Evolutionary conservation across 2,329 filamentous ascomycete species (phyloP).

Genomic region (Colletotrichum liaoningense): DNA sequence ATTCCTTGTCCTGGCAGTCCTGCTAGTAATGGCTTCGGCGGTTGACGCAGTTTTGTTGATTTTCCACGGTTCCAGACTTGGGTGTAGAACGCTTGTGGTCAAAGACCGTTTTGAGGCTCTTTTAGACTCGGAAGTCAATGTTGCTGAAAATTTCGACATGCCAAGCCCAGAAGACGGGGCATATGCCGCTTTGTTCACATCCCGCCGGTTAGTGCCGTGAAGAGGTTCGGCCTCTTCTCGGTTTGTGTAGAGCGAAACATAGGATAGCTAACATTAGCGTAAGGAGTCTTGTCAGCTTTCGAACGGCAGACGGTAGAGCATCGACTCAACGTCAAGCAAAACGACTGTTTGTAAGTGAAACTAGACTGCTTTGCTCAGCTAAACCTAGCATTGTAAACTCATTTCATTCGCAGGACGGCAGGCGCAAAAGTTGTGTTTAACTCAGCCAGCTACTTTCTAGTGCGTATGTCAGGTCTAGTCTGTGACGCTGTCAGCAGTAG

Average conservation of each 20-base stretch:
- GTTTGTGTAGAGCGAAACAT: not conserved
- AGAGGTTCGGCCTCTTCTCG: not conserved
- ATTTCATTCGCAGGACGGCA: not conserved
- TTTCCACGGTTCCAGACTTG: not conserved
- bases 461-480: not conserved
- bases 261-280: not conserved
- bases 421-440: not conserved
- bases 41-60: not conserved
- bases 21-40: not conserved
- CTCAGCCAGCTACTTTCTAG: no score
- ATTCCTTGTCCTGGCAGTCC: no score
- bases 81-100: not conserved
- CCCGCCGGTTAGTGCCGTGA: not conserved
- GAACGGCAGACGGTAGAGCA: no score
- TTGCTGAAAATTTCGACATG: not conserved
- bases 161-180: not conserved
- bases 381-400: not conserved
- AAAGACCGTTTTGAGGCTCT: not conserved
- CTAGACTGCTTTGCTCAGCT: not conserved
- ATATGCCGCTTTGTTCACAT: not conserved
- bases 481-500: not conserved
- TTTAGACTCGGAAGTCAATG: not conserved
- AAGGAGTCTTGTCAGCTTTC: not conserved
- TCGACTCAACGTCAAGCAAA: not conserved
- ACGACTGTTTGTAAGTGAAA: not conserved